Conservation (phyloP, 805 yeast genomes). For the Teunomyces atbi region DNA sequence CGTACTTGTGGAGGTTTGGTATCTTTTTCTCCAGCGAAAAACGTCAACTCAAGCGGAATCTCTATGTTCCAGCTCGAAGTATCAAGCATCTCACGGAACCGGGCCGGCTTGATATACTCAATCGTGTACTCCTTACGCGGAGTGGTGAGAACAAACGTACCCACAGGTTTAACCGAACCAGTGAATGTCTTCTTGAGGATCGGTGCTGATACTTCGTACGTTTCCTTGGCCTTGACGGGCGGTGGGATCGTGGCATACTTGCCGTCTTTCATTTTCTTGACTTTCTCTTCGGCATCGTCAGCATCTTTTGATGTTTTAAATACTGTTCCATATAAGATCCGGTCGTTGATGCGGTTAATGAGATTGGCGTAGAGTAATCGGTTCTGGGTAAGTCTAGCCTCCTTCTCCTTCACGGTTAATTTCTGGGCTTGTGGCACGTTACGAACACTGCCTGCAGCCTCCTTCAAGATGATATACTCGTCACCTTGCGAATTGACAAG, state of each 20-base stretch:
- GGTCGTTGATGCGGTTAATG: conserved; percentile 26
- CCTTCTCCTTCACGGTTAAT: conserved; percentile 7
- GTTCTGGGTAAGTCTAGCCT: conserved; percentile 19
- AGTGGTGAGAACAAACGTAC: conserved; percentile 7
- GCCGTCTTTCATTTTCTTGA: conserved; percentile 20
- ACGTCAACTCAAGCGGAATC: conserved; percentile 22
- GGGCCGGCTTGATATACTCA: conserved; percentile 24
- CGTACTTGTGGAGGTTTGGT: conserved; percentile 19
- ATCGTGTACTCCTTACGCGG: conserved; percentile 7
- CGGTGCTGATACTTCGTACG: conserved; percentile 6
- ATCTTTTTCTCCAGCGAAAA: conserved; percentile 9
- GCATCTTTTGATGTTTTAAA: conserved; percentile 11
- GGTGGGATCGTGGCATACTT: conserved; percentile 12
- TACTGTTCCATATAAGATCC: conserved; percentile 21
- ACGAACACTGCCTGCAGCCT: conserved; percentile 22
- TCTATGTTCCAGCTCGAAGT: conserved; percentile 21
- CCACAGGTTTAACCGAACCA: conserved; percentile 8
- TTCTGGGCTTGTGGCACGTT: conserved; percentile 22
- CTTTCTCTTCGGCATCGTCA: conserved; percentile 14
- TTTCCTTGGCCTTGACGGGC: neutral
- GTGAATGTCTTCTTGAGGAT: conserved; percentile 14
- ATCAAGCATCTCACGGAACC: conserved; percentile 12
- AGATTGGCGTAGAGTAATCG: conserved; percentile 24
- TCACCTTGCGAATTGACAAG: conserved; percentile 36
- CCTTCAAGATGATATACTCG: conserved; percentile 40